Evolutionary conservation across 768 basidiomycete species (phyloP), one percentile per base, ranked within the genome.

Genomic region (Russula compacta): DNA sequence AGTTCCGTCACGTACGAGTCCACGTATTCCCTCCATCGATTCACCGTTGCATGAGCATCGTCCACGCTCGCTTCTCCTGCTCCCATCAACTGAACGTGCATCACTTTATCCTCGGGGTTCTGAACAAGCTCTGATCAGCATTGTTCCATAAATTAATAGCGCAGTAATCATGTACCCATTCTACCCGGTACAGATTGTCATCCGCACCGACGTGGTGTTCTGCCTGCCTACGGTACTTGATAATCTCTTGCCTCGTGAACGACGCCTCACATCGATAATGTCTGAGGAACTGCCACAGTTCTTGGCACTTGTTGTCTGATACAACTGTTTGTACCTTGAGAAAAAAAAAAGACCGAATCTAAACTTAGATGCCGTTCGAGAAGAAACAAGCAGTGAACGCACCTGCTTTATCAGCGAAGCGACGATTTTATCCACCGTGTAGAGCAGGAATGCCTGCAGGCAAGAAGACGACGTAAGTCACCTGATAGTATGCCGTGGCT

Each of bases 361-460:
- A 48, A 32, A 39, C 32, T 57, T 39, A 19, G 42, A 52, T 32
- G 14, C 24, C 35, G 2, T 15, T 21, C n/a, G 32, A 15, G 0
- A 33, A 35, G 15, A n/a, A 17, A 35, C n/a, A 15, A 52, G n/a
- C 8, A 3, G 24, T 32, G 24, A 8, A 19, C 50, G 19, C 61
- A 92, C 93, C 80, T 97, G 93, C 76, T 98, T 98, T 72, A 98
- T 82, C 54, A 98, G 81, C 21, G 86, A 86, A 12, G 83, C 85
- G 59, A 98, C 85, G 49, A 97, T 75, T 73, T 95, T 93, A 78
- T 99, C 97, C 68, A 99, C 71, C 1, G 97, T 98, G 73, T 95
- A 98, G 66, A 95, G 74, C 56, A 86, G 81, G 75, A 92, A 98
- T 4, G 92, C 94, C 85, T 95, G 77, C 65, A 17, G 4, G 11